Evolutionary conservation across 805 yeast species (phyloP).

Genomic region (Lipomyces lipofer): DNA sequence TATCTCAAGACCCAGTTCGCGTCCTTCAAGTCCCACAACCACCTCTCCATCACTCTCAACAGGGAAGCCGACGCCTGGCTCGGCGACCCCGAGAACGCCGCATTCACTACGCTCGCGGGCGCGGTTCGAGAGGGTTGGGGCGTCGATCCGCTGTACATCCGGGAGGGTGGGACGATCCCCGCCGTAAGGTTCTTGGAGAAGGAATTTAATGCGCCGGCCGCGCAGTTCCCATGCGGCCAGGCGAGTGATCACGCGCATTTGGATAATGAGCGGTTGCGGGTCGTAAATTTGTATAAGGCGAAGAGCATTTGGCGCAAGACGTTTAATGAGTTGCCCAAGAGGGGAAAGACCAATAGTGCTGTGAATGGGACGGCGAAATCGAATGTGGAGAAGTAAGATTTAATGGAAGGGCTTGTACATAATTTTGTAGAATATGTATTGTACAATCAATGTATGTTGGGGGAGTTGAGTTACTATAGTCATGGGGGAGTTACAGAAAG

Average conservation of each 20-base stretch:
- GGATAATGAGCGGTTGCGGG: slow-evolving; percentile 79
- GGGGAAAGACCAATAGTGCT: background rate
- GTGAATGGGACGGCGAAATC: too few relatives aligned
- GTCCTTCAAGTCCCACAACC: slow-evolving; percentile 59
- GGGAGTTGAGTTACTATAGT: too few relatives aligned
- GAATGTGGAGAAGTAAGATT: too few relatives aligned
- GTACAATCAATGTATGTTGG: too few relatives aligned
- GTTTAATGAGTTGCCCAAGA: slow-evolving; percentile 16
- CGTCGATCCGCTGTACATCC: slow-evolving; percentile 60
- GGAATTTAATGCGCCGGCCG: slow-evolving; percentile 81
- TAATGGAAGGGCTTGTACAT: too few relatives aligned
- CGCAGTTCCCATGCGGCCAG: slow-evolving; percentile 96
- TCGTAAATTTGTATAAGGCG: slow-evolving; percentile 73
- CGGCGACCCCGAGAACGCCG: slow-evolving; percentile 76
- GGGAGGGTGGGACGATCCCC: slow-evolving; percentile 98
- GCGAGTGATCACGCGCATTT: slow-evolving; percentile 92
- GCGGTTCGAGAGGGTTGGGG: slow-evolving; percentile 75
- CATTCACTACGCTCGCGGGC: slow-evolving; percentile 64
- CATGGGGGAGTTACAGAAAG: too few relatives aligned
- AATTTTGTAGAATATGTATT: too few relatives aligned
- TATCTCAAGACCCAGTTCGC: slow-evolving; percentile 54
- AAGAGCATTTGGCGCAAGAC: slow-evolving; percentile 50
- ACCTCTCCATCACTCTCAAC: slow-evolving; percentile 57
- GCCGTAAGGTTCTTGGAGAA: slow-evolving; percentile 83
- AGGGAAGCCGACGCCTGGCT: slow-evolving; percentile 97